Conservation (phyloP, 2,329 filamentous ascomycete species). For the Colletotrichum sp. region DNA sequence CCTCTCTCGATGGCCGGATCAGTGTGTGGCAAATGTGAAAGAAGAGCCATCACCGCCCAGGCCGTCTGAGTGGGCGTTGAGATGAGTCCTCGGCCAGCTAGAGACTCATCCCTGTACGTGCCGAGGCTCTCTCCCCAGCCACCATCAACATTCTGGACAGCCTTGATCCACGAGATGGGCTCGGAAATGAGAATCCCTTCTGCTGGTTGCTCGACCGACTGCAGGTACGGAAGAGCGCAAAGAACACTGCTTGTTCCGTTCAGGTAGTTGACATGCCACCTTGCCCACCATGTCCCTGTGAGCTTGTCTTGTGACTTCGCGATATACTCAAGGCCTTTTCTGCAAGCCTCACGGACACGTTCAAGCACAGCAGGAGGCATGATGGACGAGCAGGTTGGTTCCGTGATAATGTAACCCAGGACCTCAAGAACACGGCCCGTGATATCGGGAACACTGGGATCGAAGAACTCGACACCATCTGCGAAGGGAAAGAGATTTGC, state of each 20-base stretch:
- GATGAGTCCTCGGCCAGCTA: background rate
- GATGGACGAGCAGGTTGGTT: background rate
- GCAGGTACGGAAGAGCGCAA: background rate
- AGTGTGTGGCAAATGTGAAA: background rate
- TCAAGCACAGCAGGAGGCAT: background rate
- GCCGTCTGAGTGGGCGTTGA: background rate
- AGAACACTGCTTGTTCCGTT: slow-evolving; percentile 6
- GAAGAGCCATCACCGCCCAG: background rate
- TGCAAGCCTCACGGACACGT: background rate
- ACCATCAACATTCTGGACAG: background rate
- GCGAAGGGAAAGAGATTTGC: background rate
- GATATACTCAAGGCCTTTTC: background rate
- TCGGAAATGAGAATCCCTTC: background rate
- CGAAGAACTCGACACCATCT: slow-evolving; percentile 1
- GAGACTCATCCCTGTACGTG: background rate
- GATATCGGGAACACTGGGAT: slow-evolving; percentile 1
- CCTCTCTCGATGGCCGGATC: background rate
- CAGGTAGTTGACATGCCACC: slow-evolving; percentile 10
- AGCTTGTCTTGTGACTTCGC: background rate
- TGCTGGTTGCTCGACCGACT: background rate
- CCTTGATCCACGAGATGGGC: background rate
- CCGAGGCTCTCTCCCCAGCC: slow-evolving; percentile 5
- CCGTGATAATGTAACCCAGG: background rate
- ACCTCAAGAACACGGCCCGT: background rate
- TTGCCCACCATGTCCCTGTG: background rate